These are phyloP conservation scores for Didymella lethalis DNA, from an alignment of 2,329 filamentous ascomycete species.

Conservation along the genomic window DNA sequence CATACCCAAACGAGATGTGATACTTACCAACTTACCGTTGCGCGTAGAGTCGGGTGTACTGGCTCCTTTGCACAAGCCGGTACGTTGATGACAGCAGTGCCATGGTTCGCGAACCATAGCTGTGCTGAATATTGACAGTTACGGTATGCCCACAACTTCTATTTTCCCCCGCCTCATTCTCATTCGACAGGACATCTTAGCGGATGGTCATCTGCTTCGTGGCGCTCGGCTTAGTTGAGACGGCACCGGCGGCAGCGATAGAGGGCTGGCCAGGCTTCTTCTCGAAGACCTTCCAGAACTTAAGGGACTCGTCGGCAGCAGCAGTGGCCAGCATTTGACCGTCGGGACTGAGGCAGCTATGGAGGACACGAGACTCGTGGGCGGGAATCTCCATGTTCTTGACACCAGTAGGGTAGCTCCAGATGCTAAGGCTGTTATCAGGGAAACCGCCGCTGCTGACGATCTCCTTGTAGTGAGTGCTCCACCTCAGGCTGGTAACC, in stretches of 20 bases:
- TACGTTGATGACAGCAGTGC: constrained; percentile 27
- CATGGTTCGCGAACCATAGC: constrained; percentile 10
- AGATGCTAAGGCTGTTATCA: constrained; percentile 99
- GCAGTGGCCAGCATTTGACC: constrained; percentile 98
- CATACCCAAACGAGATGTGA: constrained; percentile 52
- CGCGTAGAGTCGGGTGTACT: constrained; percentile 49
- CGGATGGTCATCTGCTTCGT: constrained; percentile 87
- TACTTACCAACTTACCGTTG: constrained; percentile 55
- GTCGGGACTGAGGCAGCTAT: constrained; percentile 96
- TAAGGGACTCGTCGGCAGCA: constrained; percentile 93
- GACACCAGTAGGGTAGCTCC: constrained; percentile 96
- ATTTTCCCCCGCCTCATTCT: constrained; percentile 9
- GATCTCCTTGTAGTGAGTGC: constrained; percentile 95
- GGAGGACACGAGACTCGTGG: constrained; percentile 94
- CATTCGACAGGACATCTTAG: constrained; percentile 27
- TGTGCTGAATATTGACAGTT: constrained; percentile 21
- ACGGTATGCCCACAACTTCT: constrained; percentile 28
- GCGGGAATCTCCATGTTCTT: constrained; percentile 98
- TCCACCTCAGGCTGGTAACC: constrained; percentile 96
- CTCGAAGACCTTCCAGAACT: constrained; percentile 99
- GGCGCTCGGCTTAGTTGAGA: constrained; percentile 79
- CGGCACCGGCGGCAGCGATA: constrained; percentile 69
- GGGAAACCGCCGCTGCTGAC: constrained; percentile 97
- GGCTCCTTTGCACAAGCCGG: constrained; percentile 52
- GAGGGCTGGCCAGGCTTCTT: constrained; percentile 86